These are phyloP conservation scores for Polyporus tsugae DNA, from an alignment of 1,284 basidiomycete genomes.

Conservation along the genomic window DNA sequence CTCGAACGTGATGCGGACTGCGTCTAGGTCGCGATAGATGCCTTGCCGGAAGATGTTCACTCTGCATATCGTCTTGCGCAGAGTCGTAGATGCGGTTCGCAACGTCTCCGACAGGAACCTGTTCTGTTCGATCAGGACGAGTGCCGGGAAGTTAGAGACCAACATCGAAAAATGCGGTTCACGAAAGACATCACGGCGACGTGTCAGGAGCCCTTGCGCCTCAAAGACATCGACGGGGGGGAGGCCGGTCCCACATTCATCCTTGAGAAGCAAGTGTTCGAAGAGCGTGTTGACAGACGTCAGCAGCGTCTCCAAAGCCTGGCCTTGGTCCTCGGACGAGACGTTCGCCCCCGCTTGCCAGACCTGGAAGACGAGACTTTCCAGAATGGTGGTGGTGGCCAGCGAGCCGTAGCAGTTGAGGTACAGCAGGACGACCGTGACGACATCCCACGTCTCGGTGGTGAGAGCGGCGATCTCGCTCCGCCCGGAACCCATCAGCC, in stretches of 20 bases:
- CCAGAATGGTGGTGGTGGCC: constrained; percentile 72
- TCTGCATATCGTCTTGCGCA: constrained; percentile 67
- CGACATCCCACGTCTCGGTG: constrained; percentile 70
- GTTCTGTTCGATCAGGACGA: constrained; percentile 76
- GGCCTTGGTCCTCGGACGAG: constrained; percentile 47
- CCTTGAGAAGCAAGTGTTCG: constrained; percentile 61
- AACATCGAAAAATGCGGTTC: constrained; percentile 70
- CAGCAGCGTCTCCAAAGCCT: constrained; percentile 58
- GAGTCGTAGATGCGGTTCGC: constrained; percentile 52
- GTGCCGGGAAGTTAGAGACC: constrained; percentile 66
- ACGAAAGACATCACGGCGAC: constrained; percentile 69
- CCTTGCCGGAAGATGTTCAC: constrained; percentile 72
- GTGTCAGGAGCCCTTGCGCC: constrained; percentile 70
- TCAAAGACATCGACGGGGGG: constrained; percentile 65
- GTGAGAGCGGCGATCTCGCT: constrained; percentile 65
- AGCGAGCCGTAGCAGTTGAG: constrained; percentile 74
- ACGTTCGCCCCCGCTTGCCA: constrained; percentile 64
- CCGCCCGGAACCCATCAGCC: constrained; percentile 73
- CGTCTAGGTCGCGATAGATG: constrained; percentile 75
- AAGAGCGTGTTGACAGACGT: constrained; percentile 70
- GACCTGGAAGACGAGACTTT: constrained; percentile 76
- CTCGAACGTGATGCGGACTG: constrained; percentile 73
- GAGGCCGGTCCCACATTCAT: constrained; percentile 54
- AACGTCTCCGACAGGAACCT: constrained; percentile 55
- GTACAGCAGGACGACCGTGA: constrained; percentile 67